Conservation (phyloP, 2,329 filamentous ascomycete species). For the Aspergillus ibericus region DNA sequence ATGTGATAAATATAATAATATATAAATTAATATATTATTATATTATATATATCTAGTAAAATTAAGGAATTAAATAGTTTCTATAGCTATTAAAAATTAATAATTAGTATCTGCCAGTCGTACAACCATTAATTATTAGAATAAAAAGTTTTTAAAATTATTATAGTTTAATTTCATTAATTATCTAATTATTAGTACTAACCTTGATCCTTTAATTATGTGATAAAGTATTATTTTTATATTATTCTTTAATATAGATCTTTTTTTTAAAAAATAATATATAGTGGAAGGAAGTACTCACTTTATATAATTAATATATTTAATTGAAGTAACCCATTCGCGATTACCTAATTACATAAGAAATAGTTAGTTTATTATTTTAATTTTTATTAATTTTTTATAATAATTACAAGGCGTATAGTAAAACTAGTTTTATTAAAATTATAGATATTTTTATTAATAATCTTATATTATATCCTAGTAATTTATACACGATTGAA, state of each 20-base stretch:
- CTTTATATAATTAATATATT: not conserved
- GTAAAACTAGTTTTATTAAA: too few relatives aligned
- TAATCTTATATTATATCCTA: constrained; percentile 11
- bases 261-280: not conserved
- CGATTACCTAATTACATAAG: too few relatives aligned
- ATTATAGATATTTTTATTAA: constrained; percentile 10
- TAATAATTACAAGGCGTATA: not conserved
- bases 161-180: not conserved
- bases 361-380: not conserved
- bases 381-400: constrained; percentile 15
- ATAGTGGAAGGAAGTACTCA: not conserved
- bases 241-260: not conserved
- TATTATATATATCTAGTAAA: not conserved
- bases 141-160: not conserved
- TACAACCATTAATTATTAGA: not conserved
- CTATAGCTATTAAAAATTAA: not conserved
- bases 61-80: not conserved
- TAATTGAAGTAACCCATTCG: too few relatives aligned
- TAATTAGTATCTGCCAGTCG: not conserved
- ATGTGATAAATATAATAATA: not conserved
- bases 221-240: not conserved
- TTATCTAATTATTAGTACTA: not conserved
- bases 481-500: constrained; percentile 12
- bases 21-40: not conserved
- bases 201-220: not conserved